Percentiles rank a stretch among this genome's conserved stretches.
These are phyloP conservation scores for Metschnikowia bowlesiae DNA, from an alignment of 805 yeast species.

Conservation along the genomic window DNA sequence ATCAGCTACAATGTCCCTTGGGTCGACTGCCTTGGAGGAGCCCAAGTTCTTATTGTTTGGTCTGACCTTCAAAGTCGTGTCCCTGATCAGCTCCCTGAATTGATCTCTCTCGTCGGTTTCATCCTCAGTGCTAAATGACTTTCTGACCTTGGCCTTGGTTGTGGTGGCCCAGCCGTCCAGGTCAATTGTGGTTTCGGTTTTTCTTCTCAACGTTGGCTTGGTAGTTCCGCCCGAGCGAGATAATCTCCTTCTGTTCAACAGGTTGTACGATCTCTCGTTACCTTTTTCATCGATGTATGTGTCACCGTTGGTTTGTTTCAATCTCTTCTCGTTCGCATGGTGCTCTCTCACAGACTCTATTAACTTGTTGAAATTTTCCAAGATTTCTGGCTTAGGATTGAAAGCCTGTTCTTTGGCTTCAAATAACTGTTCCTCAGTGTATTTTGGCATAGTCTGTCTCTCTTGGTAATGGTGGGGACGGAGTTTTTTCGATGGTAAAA, in stretches of 20 bases:
- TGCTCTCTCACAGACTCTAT: constrained; percentile 61
- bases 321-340: constrained; percentile 27
- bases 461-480: background rate
- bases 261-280: constrained; percentile 41
- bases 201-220: constrained; percentile 54
- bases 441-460: constrained; percentile 42
- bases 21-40: constrained; percentile 67
- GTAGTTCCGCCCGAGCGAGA: constrained; percentile 37
- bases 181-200: constrained; percentile 53
- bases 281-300: constrained; percentile 44
- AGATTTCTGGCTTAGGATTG: constrained; percentile 59
- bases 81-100: constrained; percentile 46
- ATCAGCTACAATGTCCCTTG: constrained; percentile 67
- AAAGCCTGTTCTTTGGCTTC: constrained; percentile 53
- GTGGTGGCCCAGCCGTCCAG: constrained; percentile 83
- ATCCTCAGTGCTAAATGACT: constrained; percentile 48
- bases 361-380: constrained; percentile 59
- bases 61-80: constrained; percentile 43
- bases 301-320: constrained; percentile 38
- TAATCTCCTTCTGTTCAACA: constrained; percentile 58
- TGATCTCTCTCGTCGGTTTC: constrained; percentile 44
- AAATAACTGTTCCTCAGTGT: constrained; percentile 68
- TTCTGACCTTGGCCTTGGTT: constrained; percentile 42
- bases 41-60: constrained; percentile 74
- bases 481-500: constrained; percentile 6